Percentiles rank a stretch among this genome's conserved stretches.
Conservation (phyloP, 352 stramenopile genomes). For the Pythium insidiosum region DNA sequence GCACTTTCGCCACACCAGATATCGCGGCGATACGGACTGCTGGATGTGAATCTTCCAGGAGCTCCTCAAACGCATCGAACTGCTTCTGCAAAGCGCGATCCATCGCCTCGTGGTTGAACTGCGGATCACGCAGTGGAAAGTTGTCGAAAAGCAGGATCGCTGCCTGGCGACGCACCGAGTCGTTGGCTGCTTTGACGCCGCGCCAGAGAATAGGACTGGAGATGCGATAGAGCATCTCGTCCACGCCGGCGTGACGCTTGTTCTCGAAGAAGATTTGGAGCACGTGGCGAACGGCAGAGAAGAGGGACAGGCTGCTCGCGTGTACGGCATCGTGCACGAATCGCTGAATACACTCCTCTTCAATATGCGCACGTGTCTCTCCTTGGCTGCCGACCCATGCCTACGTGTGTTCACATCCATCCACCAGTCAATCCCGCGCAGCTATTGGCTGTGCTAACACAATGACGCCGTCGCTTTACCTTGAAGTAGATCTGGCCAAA, state of each 20-base stretch:
- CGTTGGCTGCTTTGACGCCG: constrained; percentile 73
- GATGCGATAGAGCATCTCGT: constrained; percentile 80
- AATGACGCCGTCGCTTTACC: no score
- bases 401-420: no score
- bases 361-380: constrained; percentile 51
- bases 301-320: constrained; percentile 55
- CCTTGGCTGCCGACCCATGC: constrained; percentile 47
- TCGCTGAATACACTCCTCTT: constrained; percentile 78
- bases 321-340: constrained; percentile 73
- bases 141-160: constrained; percentile 79
- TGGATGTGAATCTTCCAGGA: constrained; percentile 67
- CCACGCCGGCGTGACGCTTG: constrained; percentile 69
- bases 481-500: constrained; percentile 78
- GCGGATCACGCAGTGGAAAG: constrained; percentile 71
- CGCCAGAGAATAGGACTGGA: constrained; percentile 83
- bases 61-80: constrained; percentile 75
- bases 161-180: constrained; percentile 75
- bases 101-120: constrained; percentile 71
- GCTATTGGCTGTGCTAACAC: not conserved
- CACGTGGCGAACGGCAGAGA: constrained; percentile 51
- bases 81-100: constrained; percentile 73
- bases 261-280: constrained; percentile 84
- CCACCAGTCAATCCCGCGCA: not conserved
- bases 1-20: constrained; percentile 72
- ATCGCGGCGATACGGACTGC: constrained; percentile 71